Base-by-base conservation (phyloP, 2,329 filamentous ascomycete species). In the Septoria petroselini region DNA sequence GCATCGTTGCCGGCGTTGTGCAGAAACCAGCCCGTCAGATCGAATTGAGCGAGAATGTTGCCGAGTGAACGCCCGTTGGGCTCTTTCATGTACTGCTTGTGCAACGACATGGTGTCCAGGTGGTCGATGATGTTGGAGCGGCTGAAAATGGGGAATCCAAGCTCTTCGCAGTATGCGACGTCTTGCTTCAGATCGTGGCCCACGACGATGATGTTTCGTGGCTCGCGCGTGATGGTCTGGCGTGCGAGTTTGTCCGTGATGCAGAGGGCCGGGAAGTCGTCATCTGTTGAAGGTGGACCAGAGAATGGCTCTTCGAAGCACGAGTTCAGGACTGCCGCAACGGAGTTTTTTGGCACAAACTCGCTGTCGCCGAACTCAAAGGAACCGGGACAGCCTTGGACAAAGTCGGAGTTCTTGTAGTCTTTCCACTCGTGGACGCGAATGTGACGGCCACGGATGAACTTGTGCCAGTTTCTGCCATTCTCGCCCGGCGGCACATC, bases 171-270 rank as follows among this genome's bases (percentile, higher is more conserved):
- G 64, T 85, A 89, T 0, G 72, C 70, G 52, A 95, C 72, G 62
- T 97, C 93, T 8, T 76, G 67, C 1, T 69, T 61, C 7, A 85
- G 68, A 52, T 87, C 84, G 63, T 96, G 91, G 14, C 89, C 93
- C 2, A 96, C 81, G 11, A 97, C 73, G 18, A 95, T 73, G 37
- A 95, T 70, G 34, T 81, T 83, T 19, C 84, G 80, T 37, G 65
- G 64, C 27, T 69, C 67, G 30, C 3, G 48, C 33, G n/a, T 25
- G 19, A 31, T 38, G n/a, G n/a, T n/a, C 27, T 69, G 66, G 30
- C 3, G 48, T 31, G n/a, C 23, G 19, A 31, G 33, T 7, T 19
- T 33, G n/a, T 12, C 35, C n/a, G 34, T 33, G 30, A n/a, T 14
- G 12, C 29, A 4, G 31, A 40, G 12, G 12, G 39, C 12, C 30